phyloP scores from a whole-genome alignment of 2,329 filamentous ascomycete genomes.

The Orbilia quercus region DNA sequence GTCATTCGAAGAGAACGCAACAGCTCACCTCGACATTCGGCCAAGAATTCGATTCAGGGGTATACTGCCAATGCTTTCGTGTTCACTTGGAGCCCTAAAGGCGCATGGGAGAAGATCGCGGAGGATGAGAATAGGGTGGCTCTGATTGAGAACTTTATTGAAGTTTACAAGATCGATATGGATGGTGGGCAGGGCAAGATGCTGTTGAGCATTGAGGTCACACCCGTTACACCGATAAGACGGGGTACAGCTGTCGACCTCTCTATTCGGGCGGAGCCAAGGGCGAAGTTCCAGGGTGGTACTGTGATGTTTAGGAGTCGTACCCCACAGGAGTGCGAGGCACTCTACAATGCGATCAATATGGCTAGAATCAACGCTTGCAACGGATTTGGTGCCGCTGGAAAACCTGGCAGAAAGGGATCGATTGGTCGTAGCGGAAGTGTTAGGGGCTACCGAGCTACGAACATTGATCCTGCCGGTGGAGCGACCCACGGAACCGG shows the following conservation, averaged over 20 bases:
- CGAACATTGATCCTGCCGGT: constrained; percentile 37
- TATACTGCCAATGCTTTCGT: constrained; percentile 44
- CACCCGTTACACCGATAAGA: constrained; percentile 87
- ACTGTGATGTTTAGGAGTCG: constrained; percentile 83
- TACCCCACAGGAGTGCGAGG: constrained; percentile 79
- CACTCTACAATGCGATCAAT: constrained; percentile 87
- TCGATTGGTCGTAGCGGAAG: constrained; percentile 65
- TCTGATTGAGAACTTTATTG: constrained; percentile 48
- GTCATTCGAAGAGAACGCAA: constrained; percentile 21
- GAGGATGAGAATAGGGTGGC: constrained; percentile 39
- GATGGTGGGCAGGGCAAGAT: constrained; percentile 63
- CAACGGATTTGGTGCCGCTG: constrained; percentile 64
- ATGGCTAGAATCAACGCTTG: constrained; percentile 85
- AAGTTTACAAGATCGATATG: constrained; percentile 36
- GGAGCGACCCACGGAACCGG: constrained; percentile 2
- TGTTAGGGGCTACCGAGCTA: constrained; percentile 48
- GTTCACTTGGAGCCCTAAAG: constrained; percentile 53
- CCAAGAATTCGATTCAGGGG: constrained; percentile 40
- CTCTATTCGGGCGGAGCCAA: constrained; percentile 88
- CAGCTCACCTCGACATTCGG: constrained; percentile 56
- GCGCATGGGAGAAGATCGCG: constrained; percentile 52
- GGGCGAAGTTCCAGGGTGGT: constrained; percentile 73
- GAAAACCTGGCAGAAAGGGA: constrained; percentile 62
- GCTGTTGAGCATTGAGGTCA: constrained; percentile 81
- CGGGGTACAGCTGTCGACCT: constrained; percentile 93